Base-by-base conservation (phyloP, 306 rosid species). In the Mucuna pruriens region DNA sequence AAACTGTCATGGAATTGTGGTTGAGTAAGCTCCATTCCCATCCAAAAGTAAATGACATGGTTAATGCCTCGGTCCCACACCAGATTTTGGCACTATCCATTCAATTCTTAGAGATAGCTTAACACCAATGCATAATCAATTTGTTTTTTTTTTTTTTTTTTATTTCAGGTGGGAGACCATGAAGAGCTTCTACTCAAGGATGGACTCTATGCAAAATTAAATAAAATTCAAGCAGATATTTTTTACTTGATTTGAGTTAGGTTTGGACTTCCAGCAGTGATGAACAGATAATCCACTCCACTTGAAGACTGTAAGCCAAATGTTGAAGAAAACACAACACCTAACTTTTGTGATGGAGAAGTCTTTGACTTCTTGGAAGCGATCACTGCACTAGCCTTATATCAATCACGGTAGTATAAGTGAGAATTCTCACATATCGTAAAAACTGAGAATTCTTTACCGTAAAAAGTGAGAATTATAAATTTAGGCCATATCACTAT, bases 81-180 rank as follows among this genome's bases (percentile, higher is more conserved):
- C 52, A 40, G 75, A 75, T 9, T 57, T 23, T 54, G 40, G 58
- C 45, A 13, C 65, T 68, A 45, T 61, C 36, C 33, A 31, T 54
- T 42, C 71, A 54, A 26, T 48, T 71, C 38, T 25, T 52, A 20
- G 9, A 38, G 58, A 38, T 5, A 39, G 60, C 38, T 11, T 48
- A 60, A 71, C 10, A 15, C 9, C 42, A 52, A 7, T 73, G 71
- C 61, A 36, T 65, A 55, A 57, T 44, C 31, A 55, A 76, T 71
- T 22, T 69, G 11, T 44, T 8, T 36, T 36, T 9, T 48, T 48
- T 15, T 17, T 16, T n/a, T 40, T 62, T 61, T 74, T 68, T 40
- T 62, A 51, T 74, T 68, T 34, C 92, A 91, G 97, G 83, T 75
- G 81, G 98, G 97, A 58, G 88, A 81, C 83, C 98, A 94, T 84